Conservation (phyloP, 495 filamentous ascomycete genomes). For the Neurospora hispaniola region DNA sequence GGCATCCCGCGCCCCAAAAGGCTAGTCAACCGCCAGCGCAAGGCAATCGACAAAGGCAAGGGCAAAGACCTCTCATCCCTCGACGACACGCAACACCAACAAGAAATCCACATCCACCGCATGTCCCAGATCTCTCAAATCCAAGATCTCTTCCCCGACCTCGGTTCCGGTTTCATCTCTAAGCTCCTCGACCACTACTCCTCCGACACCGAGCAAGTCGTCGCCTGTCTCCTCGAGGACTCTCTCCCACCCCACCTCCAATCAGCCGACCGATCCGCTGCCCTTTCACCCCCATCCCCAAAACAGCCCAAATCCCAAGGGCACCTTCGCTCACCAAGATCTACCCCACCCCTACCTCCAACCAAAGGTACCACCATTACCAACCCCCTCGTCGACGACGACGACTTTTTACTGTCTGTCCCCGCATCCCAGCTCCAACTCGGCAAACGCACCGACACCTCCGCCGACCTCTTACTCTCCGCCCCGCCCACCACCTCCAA, state of each 20-base stretch:
- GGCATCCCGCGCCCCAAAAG: conserved; percentile 43
- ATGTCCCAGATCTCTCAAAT: conserved; percentile 78
- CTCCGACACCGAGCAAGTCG: conserved; percentile 68
- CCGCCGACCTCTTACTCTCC: conserved; percentile 49
- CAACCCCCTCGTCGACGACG: conserved; percentile 45
- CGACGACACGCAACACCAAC: conserved; percentile 32
- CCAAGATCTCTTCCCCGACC: conserved; percentile 85
- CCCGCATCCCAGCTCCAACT: conserved; percentile 55
- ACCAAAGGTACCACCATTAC: conserved; percentile 1
- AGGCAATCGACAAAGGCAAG: conserved; percentile 62
- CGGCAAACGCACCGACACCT: conserved; percentile 53
- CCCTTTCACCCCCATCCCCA: conserved; percentile 31
- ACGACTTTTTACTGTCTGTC: conserved; percentile 61
- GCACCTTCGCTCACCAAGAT: conserved; percentile 17
- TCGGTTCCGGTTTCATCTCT: conserved; percentile 74
- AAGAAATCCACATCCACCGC: conserved; percentile 62
- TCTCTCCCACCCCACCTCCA: conserved; percentile 55
- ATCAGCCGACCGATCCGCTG: conserved; percentile 42
- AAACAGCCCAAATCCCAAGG: not conserved
- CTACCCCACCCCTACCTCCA: conserved; percentile 31
- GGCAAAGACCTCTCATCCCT: conserved; percentile 50
- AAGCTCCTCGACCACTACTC: conserved; percentile 69
- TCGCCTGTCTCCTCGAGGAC: conserved; percentile 76
- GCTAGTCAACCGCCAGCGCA: conserved; percentile 19
- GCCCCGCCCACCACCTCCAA: conserved; percentile 45